phyloP scores from a whole-genome alignment of 257 asterid species.

The Salvia rosmarinus region DNA sequence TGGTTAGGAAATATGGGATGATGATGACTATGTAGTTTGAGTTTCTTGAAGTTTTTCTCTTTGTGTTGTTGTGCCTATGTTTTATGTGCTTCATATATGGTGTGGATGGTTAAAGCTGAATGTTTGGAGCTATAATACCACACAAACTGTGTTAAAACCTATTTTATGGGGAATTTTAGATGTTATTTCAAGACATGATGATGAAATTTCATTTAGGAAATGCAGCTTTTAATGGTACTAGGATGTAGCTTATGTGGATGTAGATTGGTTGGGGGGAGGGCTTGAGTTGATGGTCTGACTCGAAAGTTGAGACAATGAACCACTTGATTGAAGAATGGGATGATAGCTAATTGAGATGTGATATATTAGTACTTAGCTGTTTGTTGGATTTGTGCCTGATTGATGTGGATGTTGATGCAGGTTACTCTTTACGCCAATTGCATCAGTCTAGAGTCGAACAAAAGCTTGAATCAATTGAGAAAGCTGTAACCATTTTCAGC shows the following conservation, averaged over 20 bases:
- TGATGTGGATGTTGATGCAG: constrained; percentile 50
- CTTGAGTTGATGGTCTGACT: constrained; percentile 2
- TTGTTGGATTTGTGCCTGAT: constrained; percentile 6
- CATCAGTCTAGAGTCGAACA: constrained; percentile 77
- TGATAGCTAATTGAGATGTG: neutral
- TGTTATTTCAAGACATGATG: neutral
- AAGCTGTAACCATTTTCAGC: constrained; percentile 58
- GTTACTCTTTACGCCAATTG: constrained; percentile 71
- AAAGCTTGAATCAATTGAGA: constrained; percentile 83
- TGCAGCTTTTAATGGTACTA: neutral
- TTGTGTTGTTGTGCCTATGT: neutral
- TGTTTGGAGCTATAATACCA: constrained; percentile 9
- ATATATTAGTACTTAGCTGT: constrained; percentile 19
- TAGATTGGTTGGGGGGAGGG: neutral
- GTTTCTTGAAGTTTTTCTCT: constrained; percentile 4
- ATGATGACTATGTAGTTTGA: constrained; percentile 4
- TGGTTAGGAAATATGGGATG: neutral
- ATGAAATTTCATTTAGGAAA: neutral
- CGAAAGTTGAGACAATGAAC: neutral
- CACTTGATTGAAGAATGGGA: constrained; percentile 4
- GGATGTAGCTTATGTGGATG: neutral
- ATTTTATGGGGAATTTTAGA: neutral
- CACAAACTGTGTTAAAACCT: neutral
- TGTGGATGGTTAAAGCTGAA: constrained; percentile 25
- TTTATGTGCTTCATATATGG: neutral